Percentiles rank a stretch among this genome's conserved stretches.
Conservation (phyloP, 1,284 basidiomycete genomes). For the Neotropicomus parvogracilis region DNA sequence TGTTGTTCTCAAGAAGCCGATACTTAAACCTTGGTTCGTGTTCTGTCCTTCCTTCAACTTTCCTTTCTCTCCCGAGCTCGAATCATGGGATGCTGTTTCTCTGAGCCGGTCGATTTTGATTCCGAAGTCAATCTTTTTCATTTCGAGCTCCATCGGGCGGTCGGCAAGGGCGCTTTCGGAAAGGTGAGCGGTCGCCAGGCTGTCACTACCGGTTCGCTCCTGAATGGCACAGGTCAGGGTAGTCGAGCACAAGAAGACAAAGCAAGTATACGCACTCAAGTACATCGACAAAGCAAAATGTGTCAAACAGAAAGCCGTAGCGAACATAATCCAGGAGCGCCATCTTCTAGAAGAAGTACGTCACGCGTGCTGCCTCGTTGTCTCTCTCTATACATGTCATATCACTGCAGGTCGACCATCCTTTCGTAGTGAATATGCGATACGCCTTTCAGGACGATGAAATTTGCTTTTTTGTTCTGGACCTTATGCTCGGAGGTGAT, state of each 20-base stretch:
- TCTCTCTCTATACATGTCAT: slow-evolving; percentile 20
- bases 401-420: slow-evolving; percentile 77
- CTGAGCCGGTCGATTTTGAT: slow-evolving; percentile 89
- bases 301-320: slow-evolving; percentile 88
- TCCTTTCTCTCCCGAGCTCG: slow-evolving; percentile 34
- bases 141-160: slow-evolving; percentile 89
- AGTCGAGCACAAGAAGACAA: slow-evolving; percentile 92
- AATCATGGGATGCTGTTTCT: slow-evolving; percentile 58
- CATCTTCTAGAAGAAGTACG: slow-evolving; percentile 83
- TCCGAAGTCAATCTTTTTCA: slow-evolving; percentile 93
- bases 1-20: slow-evolving; percentile 30
- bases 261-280: slow-evolving; percentile 92
- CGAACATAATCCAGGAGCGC: slow-evolving; percentile 93
- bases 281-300: slow-evolving; percentile 96
- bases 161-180: slow-evolving; percentile 97
- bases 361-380: slow-evolving; percentile 20
- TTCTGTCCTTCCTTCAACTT: slow-evolving; percentile 28
- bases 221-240: slow-evolving; percentile 63
- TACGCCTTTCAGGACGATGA: slow-evolving; percentile 98
- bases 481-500: slow-evolving; percentile 95
- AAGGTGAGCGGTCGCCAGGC: slow-evolving; percentile 64
- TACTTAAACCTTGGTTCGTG: slow-evolving; percentile 24
- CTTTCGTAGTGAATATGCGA: slow-evolving; percentile 90
- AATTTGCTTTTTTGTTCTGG: slow-evolving; percentile 96
- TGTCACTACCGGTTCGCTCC: background rate